Conservation (phyloP, 1,284 basidiomycete species). For the Ceratobasidium sp. region DNA sequence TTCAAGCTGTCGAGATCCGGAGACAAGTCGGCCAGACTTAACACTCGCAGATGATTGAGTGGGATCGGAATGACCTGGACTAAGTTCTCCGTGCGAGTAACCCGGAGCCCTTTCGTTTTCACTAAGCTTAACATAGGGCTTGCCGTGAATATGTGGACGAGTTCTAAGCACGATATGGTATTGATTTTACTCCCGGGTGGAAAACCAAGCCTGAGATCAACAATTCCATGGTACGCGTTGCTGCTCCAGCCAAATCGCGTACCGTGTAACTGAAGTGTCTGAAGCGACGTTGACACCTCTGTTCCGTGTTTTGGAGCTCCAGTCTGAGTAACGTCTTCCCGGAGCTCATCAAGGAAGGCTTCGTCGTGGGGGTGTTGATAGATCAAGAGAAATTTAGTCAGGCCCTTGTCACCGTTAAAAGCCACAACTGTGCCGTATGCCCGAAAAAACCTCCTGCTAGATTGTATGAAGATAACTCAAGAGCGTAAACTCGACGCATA, state of each 20-base stretch:
- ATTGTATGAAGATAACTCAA: neutral
- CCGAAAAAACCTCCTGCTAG: neutral
- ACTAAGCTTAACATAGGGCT: neutral
- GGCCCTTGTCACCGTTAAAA: neutral
- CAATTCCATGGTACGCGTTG: neutral
- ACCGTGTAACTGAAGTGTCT: neutral
- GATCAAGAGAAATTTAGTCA: neutral
- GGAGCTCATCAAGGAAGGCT: neutral
- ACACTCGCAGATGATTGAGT: neutral
- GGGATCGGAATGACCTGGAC: too few relatives aligned
- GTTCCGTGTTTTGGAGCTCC: neutral
- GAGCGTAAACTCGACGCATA: neutral
- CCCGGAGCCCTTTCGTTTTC: neutral
- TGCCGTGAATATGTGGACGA: neutral
- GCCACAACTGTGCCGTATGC: neutral
- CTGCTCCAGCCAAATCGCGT: neutral
- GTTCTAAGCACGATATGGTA: neutral
- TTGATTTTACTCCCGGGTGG: neutral
- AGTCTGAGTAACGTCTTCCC: neutral
- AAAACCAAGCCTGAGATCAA: neutral
- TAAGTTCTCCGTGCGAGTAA: neutral
- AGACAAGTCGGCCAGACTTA: neutral
- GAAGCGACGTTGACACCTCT: neutral
- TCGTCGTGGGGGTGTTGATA: neutral
- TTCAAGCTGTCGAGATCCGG: neutral